Base-by-base conservation (phyloP, 257 asterid genomes). In the Plantago ovata region DNA sequence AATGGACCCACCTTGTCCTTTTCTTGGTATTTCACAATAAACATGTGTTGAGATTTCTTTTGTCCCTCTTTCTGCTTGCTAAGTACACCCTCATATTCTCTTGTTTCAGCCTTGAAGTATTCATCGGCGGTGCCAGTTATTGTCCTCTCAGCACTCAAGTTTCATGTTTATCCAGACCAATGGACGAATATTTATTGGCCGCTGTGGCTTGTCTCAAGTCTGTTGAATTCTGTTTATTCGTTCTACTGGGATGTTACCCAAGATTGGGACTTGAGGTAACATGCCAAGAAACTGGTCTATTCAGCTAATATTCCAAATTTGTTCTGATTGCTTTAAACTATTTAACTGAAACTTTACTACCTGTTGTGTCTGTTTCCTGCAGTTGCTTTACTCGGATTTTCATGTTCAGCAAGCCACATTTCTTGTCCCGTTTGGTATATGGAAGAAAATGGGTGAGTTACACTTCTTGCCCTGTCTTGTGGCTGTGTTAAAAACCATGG, bases 111-210 rank as follows among this genome's bases (percentile, higher is more conserved):
- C 32, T 71, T 93, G 52, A 93, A 93, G 77, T 89, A 93, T 75
- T 82, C 97, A 49, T 84, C 97, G 0, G 97, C 99, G n/a, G 84
- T 93, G 50, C 97, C 99, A 52, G 99, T 93, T 61, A 86, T 93
- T 41, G 83, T 77, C 68, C 84, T 93, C 65, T 93, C 97, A 2
- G 97, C 97, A 66, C 96, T 93, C 65, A 93, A 89, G 75, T 93
- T 89, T 75, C 99, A 93, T 12, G 83, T 93, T 68, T 68, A 75
- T 36, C 95, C 96, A 59, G 84, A 86, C 23, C 77, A 79, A 58
- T 93, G 99, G 99, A 75, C 75, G 20, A 76, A 63, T 56, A 38
- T 89, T 10, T 86, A 89, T 72, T 79, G 99, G 32, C 97, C 92
- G 39, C 72, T 93, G 21, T 93, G 99, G 97, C 94, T 93, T 53